Evolutionary conservation across 768 basidiomycete genomes (phyloP), one percentile per base, ranked within the genome.

Genomic region (Kwoniella sp.): DNA sequence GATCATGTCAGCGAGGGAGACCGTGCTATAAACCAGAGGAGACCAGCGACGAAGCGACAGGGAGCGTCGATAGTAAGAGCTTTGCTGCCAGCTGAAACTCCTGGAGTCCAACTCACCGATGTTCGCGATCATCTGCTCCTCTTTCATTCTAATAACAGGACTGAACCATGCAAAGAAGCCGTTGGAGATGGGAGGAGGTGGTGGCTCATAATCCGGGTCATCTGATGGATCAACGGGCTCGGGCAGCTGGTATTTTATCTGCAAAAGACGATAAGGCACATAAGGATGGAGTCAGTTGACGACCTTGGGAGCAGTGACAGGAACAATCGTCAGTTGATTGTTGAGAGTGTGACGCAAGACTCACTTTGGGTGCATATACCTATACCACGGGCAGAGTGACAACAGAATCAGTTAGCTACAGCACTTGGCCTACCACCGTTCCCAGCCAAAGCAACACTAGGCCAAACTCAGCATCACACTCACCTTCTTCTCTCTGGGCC

Each of bases 111-210:
- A 73, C 76, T 53, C 28, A 78, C 80, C 81, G 60, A 82, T 78
- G 30, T 80, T 80, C 28, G 73, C 68, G 22, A 95, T 83, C 34
- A 96, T 86, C 67, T 93, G 90, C n/a, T 90, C 88, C 77, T 97
- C 93, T 74, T 89, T 89, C 26, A 90, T 88, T 67, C 87, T 86
- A 37, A 92, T 74, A 45, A 97, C 86, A 0, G 93, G 93, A 8
- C 89, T 88, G 0, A 97, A 83, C 95, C 95, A 99, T 68, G 92
- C 91, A 54, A 92, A 86, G 52, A 95, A 79, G 1, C 89, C 88
- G 79, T 90, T 88, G 41, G 88, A 88, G 79, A 95, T 90, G 25
- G 86, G 86, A 1, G 82, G 80, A 12, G 81, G 81, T 7, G 91
- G 75, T 11, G 77, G 72, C 47, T 75, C 77, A 47, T 79, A 78